Evolutionary conservation across 352 stramenopile species (phyloP).

Genomic region (Thraustotheca clavata): DNA sequence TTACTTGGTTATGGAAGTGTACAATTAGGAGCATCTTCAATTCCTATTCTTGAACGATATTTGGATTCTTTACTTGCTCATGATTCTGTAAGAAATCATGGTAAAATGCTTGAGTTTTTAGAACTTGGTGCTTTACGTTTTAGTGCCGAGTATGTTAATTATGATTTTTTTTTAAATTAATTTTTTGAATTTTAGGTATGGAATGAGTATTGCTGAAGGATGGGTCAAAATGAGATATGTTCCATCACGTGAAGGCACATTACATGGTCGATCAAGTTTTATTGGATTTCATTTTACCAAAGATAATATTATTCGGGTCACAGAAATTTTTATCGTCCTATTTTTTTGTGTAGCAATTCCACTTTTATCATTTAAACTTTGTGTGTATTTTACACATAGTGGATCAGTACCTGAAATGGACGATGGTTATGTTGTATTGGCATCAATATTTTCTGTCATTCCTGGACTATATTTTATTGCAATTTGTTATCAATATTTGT

Average conservation of each 20-base stretch:
- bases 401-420: not conserved
- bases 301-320: conserved; percentile 18
- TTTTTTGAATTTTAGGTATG: not conserved
- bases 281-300: conserved; percentile 19
- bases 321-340: not conserved
- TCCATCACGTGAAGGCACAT: conserved; percentile 15
- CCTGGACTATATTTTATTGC: conserved; percentile 13
- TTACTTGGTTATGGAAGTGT: not conserved
- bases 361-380: not conserved
- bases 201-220: conserved; percentile 9
- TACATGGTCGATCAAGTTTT: conserved; percentile 18
- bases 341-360: conserved; percentile 12
- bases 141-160: not conserved
- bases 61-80: not conserved
- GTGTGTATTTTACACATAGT: not conserved
- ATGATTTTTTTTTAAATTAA: not conserved
- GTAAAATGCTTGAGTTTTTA: conserved; percentile 10
- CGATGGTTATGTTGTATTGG: conserved; percentile 9
- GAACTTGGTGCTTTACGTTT: conserved; percentile 15
- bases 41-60: conserved; percentile 2
- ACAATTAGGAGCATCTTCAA: not conserved
- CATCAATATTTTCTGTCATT: conserved; percentile 7
- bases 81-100: conserved; percentile 3
- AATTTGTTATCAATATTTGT: conserved; percentile 17
- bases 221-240: conserved; percentile 22